Evolutionary conservation across 352 stramenopile species (phyloP).

Genomic region (Phytophthora macrochlamydospora): DNA sequence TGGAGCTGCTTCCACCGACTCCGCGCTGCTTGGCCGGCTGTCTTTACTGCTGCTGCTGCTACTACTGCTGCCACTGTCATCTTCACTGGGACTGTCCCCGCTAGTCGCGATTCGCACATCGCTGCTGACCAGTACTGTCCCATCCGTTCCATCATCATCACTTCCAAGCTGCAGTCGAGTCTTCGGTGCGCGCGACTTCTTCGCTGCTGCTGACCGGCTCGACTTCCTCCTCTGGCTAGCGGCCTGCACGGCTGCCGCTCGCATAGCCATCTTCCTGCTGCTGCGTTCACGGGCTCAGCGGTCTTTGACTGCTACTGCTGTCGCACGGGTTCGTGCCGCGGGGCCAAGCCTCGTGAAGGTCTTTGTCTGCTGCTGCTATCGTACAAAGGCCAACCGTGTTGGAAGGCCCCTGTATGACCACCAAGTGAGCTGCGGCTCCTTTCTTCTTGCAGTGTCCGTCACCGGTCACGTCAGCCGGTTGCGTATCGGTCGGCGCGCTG

Average conservation of each 20-base stretch:
- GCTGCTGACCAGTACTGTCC: neutral
- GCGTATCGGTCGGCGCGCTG: too few relatives aligned
- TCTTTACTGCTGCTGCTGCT: neutral
- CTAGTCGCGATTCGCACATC: neutral
- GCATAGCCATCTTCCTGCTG: too few relatives aligned
- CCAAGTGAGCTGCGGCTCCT: neutral
- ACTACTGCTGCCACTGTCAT: neutral
- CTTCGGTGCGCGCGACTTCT: neutral
- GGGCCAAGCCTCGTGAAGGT: neutral
- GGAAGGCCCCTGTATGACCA: neutral
- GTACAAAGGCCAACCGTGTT: neutral
- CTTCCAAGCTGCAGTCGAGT: neutral
- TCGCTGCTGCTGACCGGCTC: too few relatives aligned
- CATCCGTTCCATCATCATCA: neutral
- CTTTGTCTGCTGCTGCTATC: neutral
- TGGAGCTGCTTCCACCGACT: neutral
- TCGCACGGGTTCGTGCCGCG: neutral
- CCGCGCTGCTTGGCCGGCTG: neutral
- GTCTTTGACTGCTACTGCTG: neutral
- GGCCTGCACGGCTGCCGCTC: too few relatives aligned
- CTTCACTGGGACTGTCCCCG: neutral
- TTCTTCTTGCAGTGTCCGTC: too few relatives aligned
- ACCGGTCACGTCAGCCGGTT: too few relatives aligned
- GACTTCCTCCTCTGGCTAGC: too few relatives aligned
- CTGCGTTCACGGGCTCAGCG: too few relatives aligned